Evolutionary conservation across 2,329 filamentous ascomycete genomes (phyloP).

Genomic region (Botrytis cinerea): DNA sequence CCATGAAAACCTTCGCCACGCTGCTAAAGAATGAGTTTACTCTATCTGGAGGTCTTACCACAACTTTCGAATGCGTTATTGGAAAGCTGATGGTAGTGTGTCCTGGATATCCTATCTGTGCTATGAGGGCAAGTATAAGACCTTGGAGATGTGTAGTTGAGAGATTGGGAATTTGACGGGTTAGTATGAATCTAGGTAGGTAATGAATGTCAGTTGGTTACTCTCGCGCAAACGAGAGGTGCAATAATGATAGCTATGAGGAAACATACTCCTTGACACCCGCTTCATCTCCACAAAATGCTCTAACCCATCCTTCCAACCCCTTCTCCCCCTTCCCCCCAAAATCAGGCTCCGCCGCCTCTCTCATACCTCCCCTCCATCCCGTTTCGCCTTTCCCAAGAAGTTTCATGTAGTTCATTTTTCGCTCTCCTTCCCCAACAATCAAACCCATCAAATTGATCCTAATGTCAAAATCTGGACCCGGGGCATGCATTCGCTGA

Average conservation of each 20-base stretch:
- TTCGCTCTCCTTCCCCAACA: slow-evolving; percentile 48
- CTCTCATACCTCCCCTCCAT: slow-evolving; percentile 45
- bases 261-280: slow-evolving; percentile 35
- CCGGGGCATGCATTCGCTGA: slow-evolving; percentile 34
- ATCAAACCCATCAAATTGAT: slow-evolving; percentile 57
- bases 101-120: slow-evolving; percentile 53
- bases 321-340: slow-evolving; percentile 22
- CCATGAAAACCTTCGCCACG: slow-evolving; percentile 53
- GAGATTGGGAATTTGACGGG: slow-evolving; percentile 56
- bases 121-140: slow-evolving; percentile 54
- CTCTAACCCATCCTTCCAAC: slow-evolving; percentile 32
- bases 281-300: slow-evolving; percentile 34
- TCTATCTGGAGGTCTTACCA: slow-evolving; percentile 52
- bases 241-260: neutral
- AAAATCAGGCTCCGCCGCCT: slow-evolving; percentile 27
- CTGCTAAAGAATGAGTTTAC: slow-evolving; percentile 52
- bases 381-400: slow-evolving; percentile 53
- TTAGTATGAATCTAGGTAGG: slow-evolving; percentile 50
- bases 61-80: slow-evolving; percentile 51
- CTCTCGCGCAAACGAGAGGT: fast-evolving
- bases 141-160: slow-evolving; percentile 58
- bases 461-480: slow-evolving; percentile 55
- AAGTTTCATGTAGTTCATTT: slow-evolving; percentile 56
- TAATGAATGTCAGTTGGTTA: neutral
- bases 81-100: slow-evolving; percentile 52